Conservation (phyloP, 257 asterid species). For the Solanum infundibuliforme region DNA sequence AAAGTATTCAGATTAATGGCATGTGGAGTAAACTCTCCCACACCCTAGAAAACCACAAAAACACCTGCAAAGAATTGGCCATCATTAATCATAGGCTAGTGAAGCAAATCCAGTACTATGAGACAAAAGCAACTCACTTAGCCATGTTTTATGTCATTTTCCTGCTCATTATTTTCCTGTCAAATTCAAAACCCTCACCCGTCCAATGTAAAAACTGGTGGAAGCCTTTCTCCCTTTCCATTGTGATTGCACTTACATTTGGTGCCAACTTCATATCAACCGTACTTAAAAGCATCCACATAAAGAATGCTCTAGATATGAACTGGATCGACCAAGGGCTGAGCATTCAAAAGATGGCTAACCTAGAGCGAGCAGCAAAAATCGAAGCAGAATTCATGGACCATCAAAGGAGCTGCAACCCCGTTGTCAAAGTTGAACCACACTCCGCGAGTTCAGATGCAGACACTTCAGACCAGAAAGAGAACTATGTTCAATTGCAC, state of each 20-base stretch:
- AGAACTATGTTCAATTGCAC: conserved; percentile 3
- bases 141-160: conserved; percentile 13
- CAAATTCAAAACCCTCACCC: conserved; percentile 1
- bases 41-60: not conserved
- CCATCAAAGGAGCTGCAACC: not conserved
- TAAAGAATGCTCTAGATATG: conserved; percentile 7
- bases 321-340: conserved; percentile 7
- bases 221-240: conserved; percentile 13
- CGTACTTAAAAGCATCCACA: conserved; percentile 1
- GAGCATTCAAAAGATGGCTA: conserved; percentile 7
- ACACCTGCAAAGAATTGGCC: conserved; percentile 5
- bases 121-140: conserved; percentile 6
- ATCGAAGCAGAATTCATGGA: not conserved
- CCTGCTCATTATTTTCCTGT: conserved; percentile 6
- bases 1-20: not conserved
- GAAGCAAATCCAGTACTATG: conserved; percentile 17
- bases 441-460: not conserved
- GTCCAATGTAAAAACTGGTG: conserved; percentile 9
- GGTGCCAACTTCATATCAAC: conserved; percentile 10
- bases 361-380: not conserved
- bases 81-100: conserved; percentile 6
- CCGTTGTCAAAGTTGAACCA: not conserved
- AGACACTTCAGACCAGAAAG: not conserved
- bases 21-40: not conserved
- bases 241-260: conserved; percentile 2